A percentile compares a stretch with the other conserved stretches of the same genome.
Conservation (phyloP, 1,284 basidiomycete species). For the Trichosporon inkin region DNA sequence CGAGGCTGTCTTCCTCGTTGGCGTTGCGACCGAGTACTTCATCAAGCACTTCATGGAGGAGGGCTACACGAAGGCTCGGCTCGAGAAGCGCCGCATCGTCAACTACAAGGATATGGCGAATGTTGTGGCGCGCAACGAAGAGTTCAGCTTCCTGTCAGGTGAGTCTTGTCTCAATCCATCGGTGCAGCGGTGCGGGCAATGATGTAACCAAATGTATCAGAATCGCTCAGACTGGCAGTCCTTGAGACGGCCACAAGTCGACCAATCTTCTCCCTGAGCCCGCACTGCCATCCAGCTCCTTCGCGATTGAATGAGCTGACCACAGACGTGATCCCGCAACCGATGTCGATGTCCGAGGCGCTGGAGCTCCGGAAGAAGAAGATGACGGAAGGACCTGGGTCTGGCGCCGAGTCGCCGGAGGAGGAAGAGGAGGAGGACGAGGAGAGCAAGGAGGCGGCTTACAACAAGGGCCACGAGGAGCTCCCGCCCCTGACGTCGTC, state of each 20-base stretch:
- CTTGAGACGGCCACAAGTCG: conserved; percentile 22
- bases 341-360: conserved; percentile 44
- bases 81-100: conserved; percentile 49
- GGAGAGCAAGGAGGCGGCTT: background rate
- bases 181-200: conserved; percentile 13
- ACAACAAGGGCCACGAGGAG: conserved; percentile 26
- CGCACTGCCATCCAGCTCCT: conserved; percentile 2
- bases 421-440: conserved; percentile 6
- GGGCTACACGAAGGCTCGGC: conserved; percentile 47
- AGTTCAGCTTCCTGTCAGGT: conserved; percentile 49
- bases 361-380: conserved; percentile 39
- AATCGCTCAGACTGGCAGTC: conserved; percentile 28
- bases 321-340: conserved; percentile 43
- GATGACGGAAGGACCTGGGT: conserved; percentile 8
- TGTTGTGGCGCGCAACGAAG: conserved; percentile 39
- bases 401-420: background rate
- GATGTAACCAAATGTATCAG: conserved; percentile 37
- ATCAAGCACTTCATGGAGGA: conserved; percentile 51
- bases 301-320: conserved; percentile 10
- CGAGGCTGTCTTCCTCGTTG: conserved; percentile 52
- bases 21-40: conserved; percentile 52
- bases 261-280: conserved; percentile 49
- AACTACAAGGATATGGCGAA: conserved; percentile 50
- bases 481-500: conserved; percentile 38
- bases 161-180: conserved; percentile 15